Evolutionary conservation across 495 filamentous ascomycete genomes (phyloP).

Genomic region (Aspergillus biplanus): DNA sequence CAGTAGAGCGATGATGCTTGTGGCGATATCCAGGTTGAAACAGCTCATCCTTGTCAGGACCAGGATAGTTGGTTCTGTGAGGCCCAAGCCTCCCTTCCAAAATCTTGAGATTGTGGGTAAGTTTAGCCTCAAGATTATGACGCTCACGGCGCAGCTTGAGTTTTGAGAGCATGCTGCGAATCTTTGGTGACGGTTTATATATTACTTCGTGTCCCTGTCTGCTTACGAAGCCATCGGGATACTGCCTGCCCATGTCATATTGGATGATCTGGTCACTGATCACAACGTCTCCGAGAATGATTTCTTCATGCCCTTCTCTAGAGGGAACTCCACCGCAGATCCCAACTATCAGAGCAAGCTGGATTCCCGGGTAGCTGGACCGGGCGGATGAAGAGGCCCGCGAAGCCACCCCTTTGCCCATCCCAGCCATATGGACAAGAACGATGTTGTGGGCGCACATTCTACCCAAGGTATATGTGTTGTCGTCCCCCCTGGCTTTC

Average conservation of each 20-base stretch:
- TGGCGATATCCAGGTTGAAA: conserved; percentile 23
- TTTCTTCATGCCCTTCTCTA: conserved; percentile 14
- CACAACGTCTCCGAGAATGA: conserved; percentile 48
- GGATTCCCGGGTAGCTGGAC: conserved; percentile 26
- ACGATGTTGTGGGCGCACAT: conserved; percentile 31
- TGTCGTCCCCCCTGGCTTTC: conserved; percentile 25
- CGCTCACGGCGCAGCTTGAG: conserved; percentile 2
- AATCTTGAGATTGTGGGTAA: neutral
- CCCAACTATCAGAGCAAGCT: conserved; percentile 32
- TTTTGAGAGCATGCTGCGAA: conserved; percentile 24
- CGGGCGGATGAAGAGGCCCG: conserved; percentile 22
- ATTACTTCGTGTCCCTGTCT: neutral
- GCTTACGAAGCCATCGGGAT: conserved; percentile 16
- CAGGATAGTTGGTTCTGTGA: conserved; percentile 19
- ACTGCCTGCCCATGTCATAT: conserved; percentile 38
- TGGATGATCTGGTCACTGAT: conserved; percentile 34
- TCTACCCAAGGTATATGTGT: conserved; percentile 32
- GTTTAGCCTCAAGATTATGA: neutral
- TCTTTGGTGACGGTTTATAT: neutral
- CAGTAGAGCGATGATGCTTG: conserved; percentile 20
- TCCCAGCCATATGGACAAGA: conserved; percentile 24
- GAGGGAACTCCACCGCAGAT: conserved; percentile 39
- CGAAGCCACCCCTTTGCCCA: conserved; percentile 28
- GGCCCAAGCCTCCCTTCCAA: neutral
- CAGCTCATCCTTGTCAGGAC: conserved; percentile 23